Evolutionary conservation across 225 moss, liverwort and hornwort genomes (phyloP).

Genomic region (Marchantia paleacea): DNA sequence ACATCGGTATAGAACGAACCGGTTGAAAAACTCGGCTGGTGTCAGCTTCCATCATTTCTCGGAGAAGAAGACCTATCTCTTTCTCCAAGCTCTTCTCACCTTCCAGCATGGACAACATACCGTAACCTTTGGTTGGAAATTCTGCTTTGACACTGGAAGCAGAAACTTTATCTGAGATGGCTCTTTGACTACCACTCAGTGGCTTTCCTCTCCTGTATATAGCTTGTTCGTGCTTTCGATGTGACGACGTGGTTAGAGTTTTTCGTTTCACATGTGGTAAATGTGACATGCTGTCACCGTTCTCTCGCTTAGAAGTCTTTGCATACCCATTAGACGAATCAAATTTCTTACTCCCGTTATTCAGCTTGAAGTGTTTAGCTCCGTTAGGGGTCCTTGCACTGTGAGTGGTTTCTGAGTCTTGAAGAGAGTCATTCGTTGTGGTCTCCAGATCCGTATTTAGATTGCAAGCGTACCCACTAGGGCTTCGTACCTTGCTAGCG

Average conservation of each 20-base stretch:
- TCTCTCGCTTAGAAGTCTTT: slow-evolving; percentile 30
- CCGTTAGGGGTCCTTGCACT: slow-evolving; percentile 26
- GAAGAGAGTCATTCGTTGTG: slow-evolving; percentile 25
- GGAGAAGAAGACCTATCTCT: slow-evolving; percentile 54
- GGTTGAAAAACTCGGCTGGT: slow-evolving; percentile 56
- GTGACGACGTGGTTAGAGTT: slow-evolving; percentile 3
- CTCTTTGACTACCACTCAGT: slow-evolving; percentile 40
- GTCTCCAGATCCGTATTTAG: slow-evolving; percentile 30
- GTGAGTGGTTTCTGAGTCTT: slow-evolving; percentile 28
- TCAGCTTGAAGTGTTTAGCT: slow-evolving; percentile 28
- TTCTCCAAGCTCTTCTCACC: slow-evolving; percentile 77
- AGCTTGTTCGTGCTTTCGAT: slow-evolving; percentile 28
- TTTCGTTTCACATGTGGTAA: slow-evolving; percentile 22
- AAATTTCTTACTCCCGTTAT: slow-evolving; percentile 28
- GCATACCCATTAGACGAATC: slow-evolving; percentile 20
- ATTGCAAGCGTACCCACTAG: slow-evolving; percentile 28
- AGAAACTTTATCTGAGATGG: slow-evolving; percentile 44
- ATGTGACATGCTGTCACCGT: slow-evolving; percentile 20
- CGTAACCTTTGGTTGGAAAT: slow-evolving; percentile 43
- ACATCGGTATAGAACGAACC: slow-evolving; percentile 20
- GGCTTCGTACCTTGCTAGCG: slow-evolving; percentile 64
- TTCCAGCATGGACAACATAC: slow-evolving; percentile 42
- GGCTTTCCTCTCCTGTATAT: slow-evolving; percentile 31
- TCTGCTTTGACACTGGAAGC: slow-evolving; percentile 52
- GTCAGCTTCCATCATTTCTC: slow-evolving; percentile 82